Evolutionary conservation across 441 rosid genomes (phyloP), one percentile per base, ranked within the genome.

Genomic region (Syzygium malaccense): DNA sequence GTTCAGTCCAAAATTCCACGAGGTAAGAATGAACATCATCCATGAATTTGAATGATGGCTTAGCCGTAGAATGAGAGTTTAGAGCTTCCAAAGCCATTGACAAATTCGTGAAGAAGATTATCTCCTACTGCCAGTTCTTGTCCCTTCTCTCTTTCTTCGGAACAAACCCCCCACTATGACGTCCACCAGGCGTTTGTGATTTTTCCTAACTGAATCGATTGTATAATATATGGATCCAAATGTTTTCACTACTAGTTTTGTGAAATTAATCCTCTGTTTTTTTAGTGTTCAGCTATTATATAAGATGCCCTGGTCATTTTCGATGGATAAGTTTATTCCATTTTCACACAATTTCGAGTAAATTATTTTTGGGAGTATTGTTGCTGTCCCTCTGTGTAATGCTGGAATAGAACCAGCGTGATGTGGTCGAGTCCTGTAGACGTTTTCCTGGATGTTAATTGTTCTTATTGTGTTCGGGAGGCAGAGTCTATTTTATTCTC

Each of bases 341-440:
- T 15, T 64, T 10, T 64, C 0, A 30, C 75, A 8, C 3, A 8
- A 64, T 30, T 64, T 4, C 3, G 2, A 3, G 62, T 25, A 30
- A 15, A 17, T 33, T 33, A 15, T 18, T 64, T 64, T 15, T 30
- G 12, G 2, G 75, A 7, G 37, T 3, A 15, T 7, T 4, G 5
- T 12, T 64, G 6, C 23, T 8, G 75, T 15, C 75, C 75, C 14
- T 64, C 10, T 0, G 37, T 62, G 10, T 62, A n/a, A 62, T 62
- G 33, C 33, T 0, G 10, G 2, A 14, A n/a, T 3, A n/a, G 26
- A 62, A n/a, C 5, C 2, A 1, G 19, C 37, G 3, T 14, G 0
- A 4, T 7, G 10, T 14, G 0, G 19, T 62, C 2, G 5, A 0
- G 33, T 62, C 4, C 5, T 62, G 37, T 62, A 5, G 20, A 14